Evolutionary conservation across 2,329 filamentous ascomycete genomes (phyloP), one percentile per base, ranked within the genome.

Genomic region (Phyllosticta paracitricarpa): DNA sequence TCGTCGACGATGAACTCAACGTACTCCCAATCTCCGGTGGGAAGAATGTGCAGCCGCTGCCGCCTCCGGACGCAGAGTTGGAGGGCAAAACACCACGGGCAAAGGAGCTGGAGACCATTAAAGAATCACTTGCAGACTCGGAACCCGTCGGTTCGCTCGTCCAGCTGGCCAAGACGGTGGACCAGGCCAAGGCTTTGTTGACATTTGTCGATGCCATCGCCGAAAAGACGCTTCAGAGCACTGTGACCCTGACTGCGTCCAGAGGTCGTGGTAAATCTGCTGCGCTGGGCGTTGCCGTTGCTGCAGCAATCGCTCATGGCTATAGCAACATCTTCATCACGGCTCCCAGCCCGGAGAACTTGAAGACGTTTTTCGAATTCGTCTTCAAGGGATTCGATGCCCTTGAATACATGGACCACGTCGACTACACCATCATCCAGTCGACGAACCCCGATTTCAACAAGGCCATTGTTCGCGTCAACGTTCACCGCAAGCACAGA

Each of bases 311-410:
- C 54, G 93, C 94, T 1, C 89, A 97, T 71, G 94, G 94, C 26
- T 99, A 99, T 76, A 96, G 91, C 79, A 99, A 99, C 74, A 96
- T 99, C 69, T 99, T 99, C 77, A 96, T 99, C 72, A 99, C 94
- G 1, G 97, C 93, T 1, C 93, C 93, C 0, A 97, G 91, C 64
- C 94, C 94, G 0, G 95, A 99, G 77, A 99, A 99, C 76, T 81
- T 99, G 81, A 99, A 97, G 78, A 99, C 94, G 0, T 81, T 99
- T 7, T 99, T 99, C 72, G 92, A 99, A 70, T 99, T 99, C 69
- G 84, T 99, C 19, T 97, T 99, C 81, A 97, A 97, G 74, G 94
- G 92, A 0, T 99, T 99, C 69, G 94, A 99, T 72, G 89, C 92
- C 10, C 81, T 99, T 28, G 89, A 88, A 33, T 99, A 99, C 70